Base-by-base conservation (phyloP, 164 flowering plant genomes). In the Taxillus chinensis region DNA sequence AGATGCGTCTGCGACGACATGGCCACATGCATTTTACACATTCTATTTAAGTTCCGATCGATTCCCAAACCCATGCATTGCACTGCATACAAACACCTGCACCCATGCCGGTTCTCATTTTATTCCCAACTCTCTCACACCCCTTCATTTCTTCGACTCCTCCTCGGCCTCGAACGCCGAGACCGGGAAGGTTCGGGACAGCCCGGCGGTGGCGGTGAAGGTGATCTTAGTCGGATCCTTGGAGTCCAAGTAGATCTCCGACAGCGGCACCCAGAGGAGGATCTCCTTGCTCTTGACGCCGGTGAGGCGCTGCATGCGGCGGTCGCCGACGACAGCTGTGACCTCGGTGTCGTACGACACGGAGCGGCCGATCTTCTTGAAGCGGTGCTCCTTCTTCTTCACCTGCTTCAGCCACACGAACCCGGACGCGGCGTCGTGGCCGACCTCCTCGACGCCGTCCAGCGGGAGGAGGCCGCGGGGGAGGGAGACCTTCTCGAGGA, bases 231-330 rank as follows among this genome's bases (percentile, higher is more conserved):
- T 62, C 3, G 64, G 2, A n/a, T 16, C 39, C 5, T 40, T 16
- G 43, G 63, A 67, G 17, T 67, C 65, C 39, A 81, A 65, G 41
- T 7, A 75, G 49, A 86, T 84, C 6, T 84, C 89, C 7, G 70
- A 61, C 9, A 84, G 37, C 3, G 83, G 42, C 5, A 84, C 65
- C 92, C 92, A 86, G 12, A 86, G 65, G 67, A 86, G 56, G n/a
- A 84, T 55, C 82, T 84, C 86, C 77, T 79, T 84, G 65, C 77
- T 81, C 77, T 84, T 86, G 10, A 84, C 80, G 0, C 89, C 89
- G 0, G 81, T 84, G 42, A 84, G 57, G 39, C 57, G 66, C 75
- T 71, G 68, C 82, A 86, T 79, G 69, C 73, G 64, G 27, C 68
- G 74, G 9, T 77, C 68, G 74, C 80, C 81, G 3, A 84, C 80